Base-by-base conservation (phyloP, 495 filamentous ascomycete genomes). In the Annulohypoxylon moriforme region DNA sequence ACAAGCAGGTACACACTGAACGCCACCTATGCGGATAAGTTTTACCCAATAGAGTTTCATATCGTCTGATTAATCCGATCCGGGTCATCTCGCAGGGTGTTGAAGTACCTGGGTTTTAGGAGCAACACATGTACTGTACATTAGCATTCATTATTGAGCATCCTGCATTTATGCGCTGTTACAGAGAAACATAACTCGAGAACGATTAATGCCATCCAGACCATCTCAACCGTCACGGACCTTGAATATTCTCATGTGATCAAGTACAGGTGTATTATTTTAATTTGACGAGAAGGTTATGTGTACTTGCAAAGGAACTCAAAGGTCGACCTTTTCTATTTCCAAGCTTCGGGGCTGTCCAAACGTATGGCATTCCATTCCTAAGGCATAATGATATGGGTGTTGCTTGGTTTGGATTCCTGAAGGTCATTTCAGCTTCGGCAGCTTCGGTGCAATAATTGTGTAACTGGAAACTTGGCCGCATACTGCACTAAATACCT, bases 1-100 rank as follows among this genome's bases (percentile, higher is more conserved):
- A 73, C 71, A 73, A 69, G 66, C 71, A 73, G 71, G 70, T 65
- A 69, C 66, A 58, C 38, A 42, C 36, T 57, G 60, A 29, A 58
- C 65, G 65, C 60, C 70, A 73, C 60, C 56, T 18, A 40, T 11
- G n/a, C 8, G 8, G 49, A 14, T 4, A 34, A 27, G 11, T 13
- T 42, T 47, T 31, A 10, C 27, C 71, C 71, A 73, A 73, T 73
- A 25, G 34, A 58, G 36, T 55, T 25, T 38, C n/a, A 6, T 13
- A 18, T 62, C 9, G n/a, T 13, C 16, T 25, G 8, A 36, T 66
- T 73, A 62, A 73, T 73, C 71, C 71, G 66, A 16, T 53, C 71
- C 71, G 71, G 47, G 7, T 20, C 25, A 16, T 16, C 52, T 58
- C 36, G 49, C 36, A 52, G 24, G 24, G 24, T 25, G 13, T 14